phyloP scores from a whole-genome alignment of 1,284 basidiomycete species.

The Malassezia slooffiae region DNA sequence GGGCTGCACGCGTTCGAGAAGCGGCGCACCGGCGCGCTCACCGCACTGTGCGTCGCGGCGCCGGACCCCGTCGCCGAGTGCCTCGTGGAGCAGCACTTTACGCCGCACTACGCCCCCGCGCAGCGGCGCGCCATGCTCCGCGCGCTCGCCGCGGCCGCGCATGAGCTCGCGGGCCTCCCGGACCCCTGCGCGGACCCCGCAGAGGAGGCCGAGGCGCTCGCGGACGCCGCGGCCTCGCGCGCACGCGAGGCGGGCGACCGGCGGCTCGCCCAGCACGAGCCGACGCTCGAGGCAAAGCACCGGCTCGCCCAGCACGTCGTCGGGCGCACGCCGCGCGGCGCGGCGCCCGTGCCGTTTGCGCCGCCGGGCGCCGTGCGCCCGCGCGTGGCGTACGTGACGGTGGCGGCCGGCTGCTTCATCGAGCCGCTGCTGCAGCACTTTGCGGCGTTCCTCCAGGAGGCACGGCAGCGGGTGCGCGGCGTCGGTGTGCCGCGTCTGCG shows the following conservation, averaged over 20 bases:
- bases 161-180: slow-evolving; percentile 61
- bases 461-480: no score
- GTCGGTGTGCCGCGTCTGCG: background rate
- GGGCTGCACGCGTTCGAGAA: slow-evolving; percentile 67
- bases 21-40: slow-evolving; percentile 64
- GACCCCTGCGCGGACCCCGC: no score
- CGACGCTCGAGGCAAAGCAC: background rate
- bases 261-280: slow-evolving; percentile 12
- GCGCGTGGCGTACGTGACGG: slow-evolving; percentile 28
- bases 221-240: background rate
- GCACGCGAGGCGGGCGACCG: slow-evolving; percentile 9
- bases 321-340: background rate
- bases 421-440: slow-evolving; percentile 6
- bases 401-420: slow-evolving; percentile 3
- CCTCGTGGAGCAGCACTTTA: slow-evolving; percentile 78
- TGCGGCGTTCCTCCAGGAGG: background rate
- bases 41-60: slow-evolving; percentile 66
- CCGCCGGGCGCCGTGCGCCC: slow-evolving; percentile 41
- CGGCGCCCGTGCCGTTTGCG: background rate
- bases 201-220: background rate
- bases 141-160: slow-evolving; percentile 69
- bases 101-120: slow-evolving; percentile 72
- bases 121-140: slow-evolving; percentile 77
- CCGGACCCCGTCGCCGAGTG: slow-evolving; percentile 62
- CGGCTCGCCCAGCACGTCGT: background rate